Base-by-base conservation (phyloP, 805 yeast species). In the Kregervanrija fluxuum region DNA sequence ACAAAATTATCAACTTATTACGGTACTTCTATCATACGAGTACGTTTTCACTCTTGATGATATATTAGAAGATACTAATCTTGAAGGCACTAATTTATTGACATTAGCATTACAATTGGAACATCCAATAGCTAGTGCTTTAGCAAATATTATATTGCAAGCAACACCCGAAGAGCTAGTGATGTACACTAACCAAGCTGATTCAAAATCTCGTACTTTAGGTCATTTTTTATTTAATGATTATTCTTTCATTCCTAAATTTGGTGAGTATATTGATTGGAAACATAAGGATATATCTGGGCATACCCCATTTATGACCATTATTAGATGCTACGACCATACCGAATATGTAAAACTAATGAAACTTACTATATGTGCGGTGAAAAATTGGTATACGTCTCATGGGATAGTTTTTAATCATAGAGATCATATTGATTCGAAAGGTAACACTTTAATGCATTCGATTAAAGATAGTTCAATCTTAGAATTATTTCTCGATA, bases 291-390 rank as follows among this genome's bases (percentile, higher is more conserved):
- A 90, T 57, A 49, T 54, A 11, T 77, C 74, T 47, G 77, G 81
- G 0, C 86, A 85, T 53, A 86, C 97, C 0, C 95, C 97, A 0
- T 64, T 91, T 9, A 78, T 84, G 61, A 74, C 87, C 2, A 63
- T 86, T 3, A 79, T 87, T 50, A 66, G 96, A 44, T 79, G 89
- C 50, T 90, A 90, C 61, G 96, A 89, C 59, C 89, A 85, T 51
- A 65, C 75, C 0, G 62, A 78, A 32, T 90, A 89, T 59, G 57
- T 67, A 2, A 55, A 56, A 3, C 56, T 86, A 53, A 63, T 86
- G 5, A 40, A 51, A 13, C 61, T 56, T 11, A 77, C 79, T 0
- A 70, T 83, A 43, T 49, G 56, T 1, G 64, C 70, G 12, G 78
- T 75, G 0, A 49, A 55, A 3, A 50, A 57, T 17, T 76, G 80